These are phyloP conservation scores for Sordariomycetes sp. DNA, from an alignment of 2,329 filamentous ascomycete genomes.

Conservation along the genomic window DNA sequence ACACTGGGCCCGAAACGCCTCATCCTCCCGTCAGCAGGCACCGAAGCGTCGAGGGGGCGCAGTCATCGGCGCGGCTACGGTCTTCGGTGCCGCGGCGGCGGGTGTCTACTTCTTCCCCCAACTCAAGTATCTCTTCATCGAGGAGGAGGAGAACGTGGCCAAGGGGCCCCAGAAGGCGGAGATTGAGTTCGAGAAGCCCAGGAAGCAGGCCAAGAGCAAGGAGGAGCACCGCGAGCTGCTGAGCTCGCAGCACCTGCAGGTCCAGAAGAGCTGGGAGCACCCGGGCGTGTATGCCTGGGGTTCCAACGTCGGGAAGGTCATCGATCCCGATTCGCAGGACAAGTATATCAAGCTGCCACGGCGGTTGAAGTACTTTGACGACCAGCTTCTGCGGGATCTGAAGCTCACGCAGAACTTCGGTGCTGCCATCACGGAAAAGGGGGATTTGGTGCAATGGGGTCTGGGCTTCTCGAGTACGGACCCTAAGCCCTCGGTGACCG, in stretches of 20 bases:
- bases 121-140: slow-evolving; percentile 14
- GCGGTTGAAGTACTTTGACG: slow-evolving; percentile 75
- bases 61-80: slow-evolving; percentile 19
- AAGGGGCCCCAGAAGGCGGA: slow-evolving; percentile 37
- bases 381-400: slow-evolving; percentile 73
- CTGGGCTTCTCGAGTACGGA: slow-evolving; percentile 59
- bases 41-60: slow-evolving; percentile 10
- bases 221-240: slow-evolving; percentile 70
- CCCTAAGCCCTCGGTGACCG: slow-evolving; percentile 57
- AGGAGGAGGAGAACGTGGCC: slow-evolving; percentile 6
- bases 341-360: slow-evolving; percentile 69
- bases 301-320: slow-evolving; percentile 76
- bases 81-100: slow-evolving; percentile 28
- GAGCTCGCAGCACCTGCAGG: slow-evolving; percentile 79
- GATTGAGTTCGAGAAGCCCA: slow-evolving; percentile 59
- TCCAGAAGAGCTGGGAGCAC: slow-evolving; percentile 70
- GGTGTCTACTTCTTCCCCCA: slow-evolving; percentile 27
- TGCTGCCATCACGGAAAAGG: slow-evolving; percentile 77
- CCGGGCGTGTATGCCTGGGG: slow-evolving; percentile 95
- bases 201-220: slow-evolving; percentile 46
- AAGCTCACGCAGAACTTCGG: slow-evolving; percentile 78
- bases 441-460: slow-evolving; percentile 90
- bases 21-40: slow-evolving; percentile 8
- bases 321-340: slow-evolving; percentile 74
- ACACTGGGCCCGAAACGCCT: slow-evolving; percentile 18